phyloP scores from a whole-genome alignment of 768 basidiomycete species.

The Dacryopinax primogenitus region DNA sequence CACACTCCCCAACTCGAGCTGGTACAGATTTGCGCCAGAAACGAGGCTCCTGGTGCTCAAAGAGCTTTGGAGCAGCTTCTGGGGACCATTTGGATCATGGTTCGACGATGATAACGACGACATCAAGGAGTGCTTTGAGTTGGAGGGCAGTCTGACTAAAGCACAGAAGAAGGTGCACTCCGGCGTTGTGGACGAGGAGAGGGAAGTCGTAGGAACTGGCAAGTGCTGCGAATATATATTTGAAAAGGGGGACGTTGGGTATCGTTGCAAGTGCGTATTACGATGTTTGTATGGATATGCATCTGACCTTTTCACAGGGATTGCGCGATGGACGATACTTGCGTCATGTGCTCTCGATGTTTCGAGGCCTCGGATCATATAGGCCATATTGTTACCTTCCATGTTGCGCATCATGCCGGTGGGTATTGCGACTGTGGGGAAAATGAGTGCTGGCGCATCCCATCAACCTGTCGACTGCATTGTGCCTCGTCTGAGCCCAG shows the following conservation, averaged over 20 bases:
- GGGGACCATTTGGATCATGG: conserved; percentile 58
- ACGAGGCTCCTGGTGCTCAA: conserved; percentile 62
- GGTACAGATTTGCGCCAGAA: conserved; percentile 8
- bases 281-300: not conserved
- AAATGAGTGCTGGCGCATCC: conserved; percentile 65
- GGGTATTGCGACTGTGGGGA: conserved; percentile 96
- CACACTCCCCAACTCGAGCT: conserved; percentile 13
- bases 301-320: conserved; percentile 41
- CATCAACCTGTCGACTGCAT: conserved; percentile 61
- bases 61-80: conserved; percentile 70
- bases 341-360: conserved; percentile 79
- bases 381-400: conserved; percentile 85
- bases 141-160: conserved; percentile 53
- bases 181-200: conserved; percentile 46
- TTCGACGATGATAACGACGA: conserved; percentile 54
- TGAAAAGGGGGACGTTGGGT: conserved; percentile 82
- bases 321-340: conserved; percentile 79
- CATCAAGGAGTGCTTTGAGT: conserved; percentile 38
- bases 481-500: conserved; percentile 34
- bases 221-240: conserved; percentile 74
- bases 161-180: conserved; percentile 36
- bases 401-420: conserved; percentile 80
- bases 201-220: conserved; percentile 42
- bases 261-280: conserved; percentile 74
- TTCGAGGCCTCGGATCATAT: conserved; percentile 79